phyloP scores from a whole-genome alignment of 83 land plant genomes.

The Picea mariana region DNA sequence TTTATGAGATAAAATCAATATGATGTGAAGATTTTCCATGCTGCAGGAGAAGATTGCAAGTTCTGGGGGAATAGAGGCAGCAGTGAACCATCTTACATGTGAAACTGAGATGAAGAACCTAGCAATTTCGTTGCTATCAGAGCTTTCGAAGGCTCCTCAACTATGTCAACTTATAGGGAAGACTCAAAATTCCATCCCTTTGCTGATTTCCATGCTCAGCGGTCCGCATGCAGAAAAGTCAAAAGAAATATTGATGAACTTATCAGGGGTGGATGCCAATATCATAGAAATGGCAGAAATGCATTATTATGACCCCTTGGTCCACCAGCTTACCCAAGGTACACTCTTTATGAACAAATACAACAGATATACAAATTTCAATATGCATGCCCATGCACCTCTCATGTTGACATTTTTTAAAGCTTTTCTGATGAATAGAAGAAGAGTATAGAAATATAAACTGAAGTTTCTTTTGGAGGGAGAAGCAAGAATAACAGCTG shows the following conservation, averaged over 20 bases:
- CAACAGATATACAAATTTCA: not conserved
- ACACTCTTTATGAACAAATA: not conserved
- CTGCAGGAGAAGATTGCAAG: slow-evolving; percentile 18
- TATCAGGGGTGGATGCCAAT: slow-evolving; percentile 13
- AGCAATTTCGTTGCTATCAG: slow-evolving; percentile 7
- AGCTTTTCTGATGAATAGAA: not conserved
- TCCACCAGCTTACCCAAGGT: slow-evolving; percentile 10
- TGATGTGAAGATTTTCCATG: slow-evolving; percentile 10
- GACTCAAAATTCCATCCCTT: slow-evolving; percentile 10
- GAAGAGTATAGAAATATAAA: not conserved
- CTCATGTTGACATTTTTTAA: not conserved
- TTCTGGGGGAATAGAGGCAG: not conserved
- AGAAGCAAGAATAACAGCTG: not conserved
- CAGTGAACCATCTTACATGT: slow-evolving; percentile 10
- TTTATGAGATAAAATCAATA: not conserved
- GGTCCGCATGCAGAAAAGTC: slow-evolving; percentile 14
- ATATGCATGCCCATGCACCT: not conserved
- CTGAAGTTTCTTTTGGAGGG: not conserved
- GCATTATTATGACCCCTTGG: slow-evolving; percentile 10
- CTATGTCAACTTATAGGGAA: slow-evolving; percentile 1
- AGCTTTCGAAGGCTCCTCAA: slow-evolving; percentile 8
- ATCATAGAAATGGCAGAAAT: slow-evolving; percentile 17
- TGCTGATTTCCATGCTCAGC: slow-evolving; percentile 14
- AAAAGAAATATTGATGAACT: slow-evolving; percentile 3
- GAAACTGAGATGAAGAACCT: slow-evolving; percentile 14